A percentile compares a stretch with the other conserved stretches of the same genome.
phyloP scores from a whole-genome alignment of 495 filamentous ascomycete genomes.

The Achaetomiella virescens region DNA sequence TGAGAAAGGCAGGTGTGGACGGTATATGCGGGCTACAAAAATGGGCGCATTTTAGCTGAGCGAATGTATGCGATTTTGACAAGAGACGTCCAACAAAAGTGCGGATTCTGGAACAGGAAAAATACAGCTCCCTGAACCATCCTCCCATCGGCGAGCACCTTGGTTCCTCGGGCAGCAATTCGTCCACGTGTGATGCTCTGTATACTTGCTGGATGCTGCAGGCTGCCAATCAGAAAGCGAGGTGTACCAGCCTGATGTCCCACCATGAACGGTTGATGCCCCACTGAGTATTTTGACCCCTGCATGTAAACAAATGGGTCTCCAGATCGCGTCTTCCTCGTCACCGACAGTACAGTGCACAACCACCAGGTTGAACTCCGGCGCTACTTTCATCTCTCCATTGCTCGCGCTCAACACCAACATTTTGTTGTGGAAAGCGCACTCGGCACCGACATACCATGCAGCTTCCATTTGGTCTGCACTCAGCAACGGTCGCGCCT shows the following conservation, averaged over 20 bases:
- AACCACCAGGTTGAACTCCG: too few relatives aligned
- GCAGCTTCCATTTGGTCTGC: neutral
- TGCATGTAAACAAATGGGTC: constrained; percentile 20
- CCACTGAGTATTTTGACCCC: constrained; percentile 16
- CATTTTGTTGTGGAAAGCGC: neutral
- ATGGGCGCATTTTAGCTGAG: neutral
- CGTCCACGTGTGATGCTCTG: neutral
- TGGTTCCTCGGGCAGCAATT: too few relatives aligned
- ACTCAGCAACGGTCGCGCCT: neutral
- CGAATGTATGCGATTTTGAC: too few relatives aligned
- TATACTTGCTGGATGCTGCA: neutral
- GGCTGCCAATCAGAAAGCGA: neutral
- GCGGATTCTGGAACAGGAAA: too few relatives aligned
- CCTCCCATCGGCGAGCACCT: too few relatives aligned
- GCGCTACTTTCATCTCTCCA: neutral
- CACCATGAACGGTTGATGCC: neutral
- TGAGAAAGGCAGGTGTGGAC: neutral
- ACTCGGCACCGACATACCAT: neutral
- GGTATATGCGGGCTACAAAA: neutral
- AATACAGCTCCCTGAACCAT: too few relatives aligned
- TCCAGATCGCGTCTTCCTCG: constrained; percentile 12
- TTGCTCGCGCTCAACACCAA: neutral
- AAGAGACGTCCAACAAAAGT: too few relatives aligned
- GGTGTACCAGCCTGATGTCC: neutral
- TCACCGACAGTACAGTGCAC: constrained; percentile 1